A percentile compares a stretch with the other conserved stretches of the same genome.
Evolutionary conservation across 257 asterid genomes (phyloP).

Genomic region (Solanum megistacrolobum): DNA sequence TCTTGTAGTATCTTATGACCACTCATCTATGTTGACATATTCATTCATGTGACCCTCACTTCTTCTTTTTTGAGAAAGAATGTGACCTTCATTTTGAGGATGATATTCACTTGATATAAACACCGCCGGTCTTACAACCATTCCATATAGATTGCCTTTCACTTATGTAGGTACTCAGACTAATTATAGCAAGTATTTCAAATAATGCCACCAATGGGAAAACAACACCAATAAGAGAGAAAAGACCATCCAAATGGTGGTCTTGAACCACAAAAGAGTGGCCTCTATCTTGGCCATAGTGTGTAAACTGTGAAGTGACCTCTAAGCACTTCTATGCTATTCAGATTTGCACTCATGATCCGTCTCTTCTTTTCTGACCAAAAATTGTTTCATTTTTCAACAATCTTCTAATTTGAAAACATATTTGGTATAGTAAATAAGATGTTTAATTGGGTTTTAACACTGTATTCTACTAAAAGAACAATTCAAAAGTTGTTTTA

Average conservation of each 20-base stretch:
- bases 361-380: not conserved
- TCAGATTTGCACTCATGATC: not conserved
- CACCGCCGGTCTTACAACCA: not conserved
- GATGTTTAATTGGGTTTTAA: not conserved
- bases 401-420: not conserved
- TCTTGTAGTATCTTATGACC: not conserved
- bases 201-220: not conserved
- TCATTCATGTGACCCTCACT: not conserved
- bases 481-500: not conserved
- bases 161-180: not conserved
- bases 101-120: not conserved
- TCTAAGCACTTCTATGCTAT: not conserved
- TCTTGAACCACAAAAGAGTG: not conserved
- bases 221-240: not conserved
- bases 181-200: not conserved
- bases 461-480: not conserved
- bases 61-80: not conserved
- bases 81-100: not conserved
- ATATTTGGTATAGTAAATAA: not conserved
- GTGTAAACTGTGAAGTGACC: not conserved
- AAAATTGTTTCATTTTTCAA: not conserved
- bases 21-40: not conserved
- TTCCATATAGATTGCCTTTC: not conserved
- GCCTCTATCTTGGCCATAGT: not conserved
- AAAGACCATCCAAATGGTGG: not conserved